Base-by-base conservation (phyloP, 768 basidiomycete species). In the Rhizopogon salebrosus region DNA sequence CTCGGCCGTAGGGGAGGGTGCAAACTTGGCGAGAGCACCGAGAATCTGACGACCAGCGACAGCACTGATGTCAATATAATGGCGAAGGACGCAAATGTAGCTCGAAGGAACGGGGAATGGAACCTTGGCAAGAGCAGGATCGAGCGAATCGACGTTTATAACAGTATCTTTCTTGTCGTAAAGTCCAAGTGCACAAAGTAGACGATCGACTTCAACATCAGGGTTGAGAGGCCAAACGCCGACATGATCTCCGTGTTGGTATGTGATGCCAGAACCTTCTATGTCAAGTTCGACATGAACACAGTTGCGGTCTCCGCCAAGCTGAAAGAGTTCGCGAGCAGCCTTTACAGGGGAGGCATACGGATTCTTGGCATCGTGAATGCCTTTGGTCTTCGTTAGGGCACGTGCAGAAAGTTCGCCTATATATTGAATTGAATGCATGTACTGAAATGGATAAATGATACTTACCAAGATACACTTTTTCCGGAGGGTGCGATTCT, bases 91-190 rank as follows among this genome's bases (percentile, higher is more conserved):
- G 43, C 93, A 88, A 54, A 78, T 82, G 62, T 97, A 98, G 7
- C 95, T 98, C 2, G 95, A 94, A 1, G 95, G 95, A 18, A 94
- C 89, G 11, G 97, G 95, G 86, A 98, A 99, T 16, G 95, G 95
- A 53, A 98, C 95, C 71, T 98, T 98, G 53, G 95, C 95, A 27
- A 99, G 79, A 14, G 95, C 93, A 18, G 97, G 95, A 64, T 99
- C 95, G 54, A 98, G 84, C n/a, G 93, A 95, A 65, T 94, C 93
- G 54, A 99, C 92, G 58, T 85, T 83, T 62, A 99, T 92, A 43
- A 93, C 83, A 36, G 79, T 77, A 67, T 95, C 85, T 64, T 83
- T 81, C 74, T 91, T 91, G 55, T 86, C 78, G 58, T 79, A 77
- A 10, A 99, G 78, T 23, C 94, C 95, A 43, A 99, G 85, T 37